Percentiles rank a stretch among this genome's conserved stretches.
These are phyloP conservation scores for Salix suchowensis DNA, from an alignment of 345 rosid species.

Conservation along the genomic window DNA sequence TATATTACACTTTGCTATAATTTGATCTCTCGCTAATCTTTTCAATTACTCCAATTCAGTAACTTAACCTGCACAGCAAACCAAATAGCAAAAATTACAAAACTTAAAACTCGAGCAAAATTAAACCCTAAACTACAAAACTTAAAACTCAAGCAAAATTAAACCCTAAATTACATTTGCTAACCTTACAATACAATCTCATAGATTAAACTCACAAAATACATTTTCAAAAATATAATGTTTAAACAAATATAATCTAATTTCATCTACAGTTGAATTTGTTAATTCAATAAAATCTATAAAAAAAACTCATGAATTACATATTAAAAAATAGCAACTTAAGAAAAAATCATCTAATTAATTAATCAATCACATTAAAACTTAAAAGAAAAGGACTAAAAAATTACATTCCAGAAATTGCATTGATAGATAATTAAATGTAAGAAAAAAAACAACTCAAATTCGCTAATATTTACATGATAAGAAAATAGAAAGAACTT, in stretches of 20 bases:
- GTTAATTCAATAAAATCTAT: too few species aligned
- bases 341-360: background rate
- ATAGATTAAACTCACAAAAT: background rate
- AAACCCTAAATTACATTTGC: background rate
- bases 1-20: background rate
- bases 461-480: background rate
- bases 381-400: too few species aligned
- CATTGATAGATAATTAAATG: background rate
- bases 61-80: slow-evolving; percentile 24
- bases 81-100: background rate
- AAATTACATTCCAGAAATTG: background rate
- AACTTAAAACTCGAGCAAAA: background rate
- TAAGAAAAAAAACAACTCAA: background rate
- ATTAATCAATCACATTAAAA: too few species aligned
- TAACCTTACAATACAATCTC: background rate
- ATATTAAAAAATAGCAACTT: background rate
- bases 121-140: background rate
- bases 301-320: background rate
- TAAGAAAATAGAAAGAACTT: background rate
- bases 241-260: background rate
- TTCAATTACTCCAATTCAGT: slow-evolving; percentile 14
- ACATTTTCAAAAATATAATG: background rate
- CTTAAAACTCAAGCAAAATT: background rate
- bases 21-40: background rate
- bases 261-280: too few species aligned